A percentile compares a stretch with the other conserved stretches of the same genome.
Conservation (phyloP, 345 rosid genomes). For the Lepidium africanum region DNA sequence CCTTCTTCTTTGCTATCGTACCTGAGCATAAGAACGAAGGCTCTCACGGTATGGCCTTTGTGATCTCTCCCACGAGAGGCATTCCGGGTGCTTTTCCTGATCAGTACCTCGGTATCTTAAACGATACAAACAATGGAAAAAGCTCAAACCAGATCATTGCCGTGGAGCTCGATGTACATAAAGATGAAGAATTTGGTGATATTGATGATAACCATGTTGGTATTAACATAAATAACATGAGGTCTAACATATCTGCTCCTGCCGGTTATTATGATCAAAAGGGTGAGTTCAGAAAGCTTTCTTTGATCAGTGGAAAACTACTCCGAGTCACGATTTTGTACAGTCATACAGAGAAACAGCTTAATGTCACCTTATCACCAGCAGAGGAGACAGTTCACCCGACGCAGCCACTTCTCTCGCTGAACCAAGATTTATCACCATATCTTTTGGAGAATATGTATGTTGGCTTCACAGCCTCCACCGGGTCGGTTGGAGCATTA, state of each 20-base stretch:
- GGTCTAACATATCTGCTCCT: conserved; percentile 27
- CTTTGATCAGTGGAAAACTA: conserved; percentile 29
- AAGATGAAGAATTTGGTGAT: conserved; percentile 20
- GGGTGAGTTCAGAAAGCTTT: conserved; percentile 11
- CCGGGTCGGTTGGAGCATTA: conserved; percentile 26
- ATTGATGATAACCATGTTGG: conserved; percentile 44
- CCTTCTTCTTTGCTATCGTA: conserved; percentile 9
- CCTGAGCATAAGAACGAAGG: not conserved
- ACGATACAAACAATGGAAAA: not conserved
- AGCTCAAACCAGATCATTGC: not conserved
- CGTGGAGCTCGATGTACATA: conserved; percentile 13
- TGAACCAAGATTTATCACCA: conserved; percentile 30
- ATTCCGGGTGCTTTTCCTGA: conserved; percentile 7
- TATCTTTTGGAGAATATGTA: conserved; percentile 33
- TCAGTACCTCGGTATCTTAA: conserved; percentile 11
- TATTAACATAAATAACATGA: conserved; percentile 40
- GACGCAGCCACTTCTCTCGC: conserved; percentile 10
- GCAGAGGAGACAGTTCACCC: conserved; percentile 15
- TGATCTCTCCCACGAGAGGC: conserved; percentile 19
- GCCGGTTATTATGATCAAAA: conserved; percentile 33
- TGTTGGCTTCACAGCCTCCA: conserved; percentile 44
- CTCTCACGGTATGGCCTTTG: conserved; percentile 23
- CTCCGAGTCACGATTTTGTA: conserved; percentile 51
- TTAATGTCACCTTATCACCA: conserved; percentile 39
- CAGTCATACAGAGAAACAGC: conserved; percentile 2